Conservation (phyloP, 2,329 filamentous ascomycete species). For the Colletotrichum plurivorum region DNA sequence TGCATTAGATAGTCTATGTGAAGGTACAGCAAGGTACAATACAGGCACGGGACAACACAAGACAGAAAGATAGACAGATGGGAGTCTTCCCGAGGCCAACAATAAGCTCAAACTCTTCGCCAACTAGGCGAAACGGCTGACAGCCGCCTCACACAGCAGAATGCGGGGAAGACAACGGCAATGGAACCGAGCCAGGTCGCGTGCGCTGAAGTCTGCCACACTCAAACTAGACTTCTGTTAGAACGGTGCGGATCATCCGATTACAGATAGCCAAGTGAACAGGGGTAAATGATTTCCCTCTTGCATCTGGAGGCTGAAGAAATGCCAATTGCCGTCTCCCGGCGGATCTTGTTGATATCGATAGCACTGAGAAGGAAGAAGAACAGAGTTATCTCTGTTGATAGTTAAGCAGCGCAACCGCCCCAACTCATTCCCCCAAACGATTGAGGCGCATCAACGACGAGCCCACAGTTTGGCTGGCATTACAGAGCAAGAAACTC, state of each 20-base stretch:
- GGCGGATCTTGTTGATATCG: no score
- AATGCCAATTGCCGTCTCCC: neutral
- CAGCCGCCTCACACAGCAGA: slow-evolving; percentile 7
- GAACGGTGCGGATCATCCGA: slow-evolving; percentile 8
- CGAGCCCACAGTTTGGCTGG: no score
- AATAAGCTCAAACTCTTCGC: neutral
- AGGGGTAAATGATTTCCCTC: neutral
- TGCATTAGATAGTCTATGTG: neutral
- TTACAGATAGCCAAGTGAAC: neutral
- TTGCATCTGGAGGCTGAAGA: slow-evolving; percentile 8
- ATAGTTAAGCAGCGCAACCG: no score
- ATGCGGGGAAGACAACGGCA: slow-evolving; percentile 14
- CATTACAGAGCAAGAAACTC: neutral
- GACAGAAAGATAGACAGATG: neutral
- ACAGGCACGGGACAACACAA: no score
- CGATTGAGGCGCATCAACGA: no score
- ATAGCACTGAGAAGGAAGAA: no score
- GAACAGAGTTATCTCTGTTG: no score
- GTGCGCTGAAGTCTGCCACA: slow-evolving; percentile 9
- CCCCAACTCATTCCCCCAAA: no score
- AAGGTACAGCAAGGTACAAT: no score
- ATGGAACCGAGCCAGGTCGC: no score
- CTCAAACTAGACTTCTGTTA: slow-evolving; percentile 17
- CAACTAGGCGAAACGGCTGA: slow-evolving; percentile 19
- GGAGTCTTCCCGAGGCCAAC: slow-evolving; percentile 9